These are phyloP conservation scores for Penicillium concentricum DNA, from an alignment of 2,329 filamentous ascomycete species.

Conservation along the genomic window DNA sequence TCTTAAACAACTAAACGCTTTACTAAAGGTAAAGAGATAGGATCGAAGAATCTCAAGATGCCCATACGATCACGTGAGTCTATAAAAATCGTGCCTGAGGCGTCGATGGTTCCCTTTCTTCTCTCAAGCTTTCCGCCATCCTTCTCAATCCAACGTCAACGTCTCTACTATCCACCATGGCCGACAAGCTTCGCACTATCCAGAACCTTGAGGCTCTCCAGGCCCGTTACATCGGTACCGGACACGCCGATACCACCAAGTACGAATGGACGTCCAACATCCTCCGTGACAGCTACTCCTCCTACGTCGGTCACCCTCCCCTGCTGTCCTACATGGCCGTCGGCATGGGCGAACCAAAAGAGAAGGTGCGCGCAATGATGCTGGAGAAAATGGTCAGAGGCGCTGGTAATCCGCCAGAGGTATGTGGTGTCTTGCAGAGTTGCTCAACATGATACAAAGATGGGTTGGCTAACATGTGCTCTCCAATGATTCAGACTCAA, in stretches of 20 bases:
- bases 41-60: background rate
- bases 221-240: slow-evolving; percentile 92
- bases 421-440: slow-evolving; percentile 27
- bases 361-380: slow-evolving; percentile 75
- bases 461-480: background rate
- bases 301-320: slow-evolving; percentile 84
- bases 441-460: background rate
- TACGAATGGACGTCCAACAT: slow-evolving; percentile 98
- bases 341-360: slow-evolving; percentile 79
- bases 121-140: background rate
- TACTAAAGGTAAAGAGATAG: background rate
- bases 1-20: background rate
- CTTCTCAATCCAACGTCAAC: background rate
- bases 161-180: slow-evolving; percentile 50
- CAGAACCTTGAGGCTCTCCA: slow-evolving; percentile 97
- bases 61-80: slow-evolving; percentile 9
- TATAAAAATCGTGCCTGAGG: background rate
- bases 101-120: background rate
- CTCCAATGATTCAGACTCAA: slow-evolving; percentile 1
- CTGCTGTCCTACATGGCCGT: slow-evolving; percentile 86
- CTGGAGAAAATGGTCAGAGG: slow-evolving; percentile 72
- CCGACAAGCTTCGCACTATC: slow-evolving; percentile 95
- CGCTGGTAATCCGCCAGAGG: slow-evolving; percentile 65
- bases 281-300: slow-evolving; percentile 85
- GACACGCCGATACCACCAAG: slow-evolving; percentile 92